Evolutionary conservation across 805 yeast species (phyloP).

Genomic region (Grigorovia humatica): DNA sequence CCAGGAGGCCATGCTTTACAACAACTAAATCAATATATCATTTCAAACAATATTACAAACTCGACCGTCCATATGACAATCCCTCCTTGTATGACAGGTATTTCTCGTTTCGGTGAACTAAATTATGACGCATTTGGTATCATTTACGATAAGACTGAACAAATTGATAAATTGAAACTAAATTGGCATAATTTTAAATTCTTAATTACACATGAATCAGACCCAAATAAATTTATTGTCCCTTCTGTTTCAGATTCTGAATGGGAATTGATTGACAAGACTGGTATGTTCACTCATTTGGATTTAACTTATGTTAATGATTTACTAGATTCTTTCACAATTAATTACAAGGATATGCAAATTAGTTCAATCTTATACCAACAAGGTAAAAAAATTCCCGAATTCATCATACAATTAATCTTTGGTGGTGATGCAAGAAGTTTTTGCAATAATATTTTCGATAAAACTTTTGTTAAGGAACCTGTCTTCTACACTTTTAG

Average conservation of each 20-base stretch:
- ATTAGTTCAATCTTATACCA: conserved; percentile 5
- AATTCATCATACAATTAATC: conserved; percentile 5
- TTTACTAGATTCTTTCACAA: conserved; percentile 1
- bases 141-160: conserved; percentile 71
- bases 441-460: conserved; percentile 10
- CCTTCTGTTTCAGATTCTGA: not conserved
- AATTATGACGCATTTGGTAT: conserved; percentile 28
- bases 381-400: conserved; percentile 11
- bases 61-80: conserved; percentile 61
- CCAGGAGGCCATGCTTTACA: conserved; percentile 79
- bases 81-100: conserved; percentile 81
- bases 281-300: conserved; percentile 35
- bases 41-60: conserved; percentile 18
- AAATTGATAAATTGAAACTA: conserved; percentile 26
- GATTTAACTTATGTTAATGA: conserved; percentile 18
- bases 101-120: conserved; percentile 61
- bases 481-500: conserved; percentile 26
- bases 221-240: not conserved
- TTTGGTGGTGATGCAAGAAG: conserved; percentile 3
- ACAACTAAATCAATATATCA: conserved; percentile 38
- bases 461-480: conserved; percentile 14
- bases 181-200: conserved; percentile 44
- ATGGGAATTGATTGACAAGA: conserved; percentile 36
- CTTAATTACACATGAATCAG: conserved; percentile 32
- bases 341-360: not conserved